Evolutionary conservation across 257 asterid species (phyloP).

Genomic region (Salvia splendens): DNA sequence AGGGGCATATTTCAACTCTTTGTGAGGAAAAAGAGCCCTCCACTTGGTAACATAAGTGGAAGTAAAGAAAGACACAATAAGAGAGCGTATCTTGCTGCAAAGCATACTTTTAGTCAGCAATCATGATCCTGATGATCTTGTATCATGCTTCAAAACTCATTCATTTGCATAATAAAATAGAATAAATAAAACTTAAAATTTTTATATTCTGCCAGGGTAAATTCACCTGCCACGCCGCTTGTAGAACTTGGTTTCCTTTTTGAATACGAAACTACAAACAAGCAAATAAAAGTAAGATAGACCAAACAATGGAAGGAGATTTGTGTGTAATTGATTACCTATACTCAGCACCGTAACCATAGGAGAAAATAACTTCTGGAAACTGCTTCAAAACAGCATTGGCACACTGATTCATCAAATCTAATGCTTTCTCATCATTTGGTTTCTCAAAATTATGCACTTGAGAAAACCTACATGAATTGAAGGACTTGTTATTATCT

Average conservation of each 20-base stretch:
- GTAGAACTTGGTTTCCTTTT: constrained; percentile 71
- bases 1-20: constrained; percentile 56
- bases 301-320: constrained; percentile 6
- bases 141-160: constrained; percentile 22
- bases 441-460: constrained; percentile 75
- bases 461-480: constrained; percentile 59
- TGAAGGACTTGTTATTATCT: neutral
- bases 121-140: constrained; percentile 2
- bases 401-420: constrained; percentile 81
- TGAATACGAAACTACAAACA: constrained; percentile 65
- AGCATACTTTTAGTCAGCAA: constrained; percentile 30
- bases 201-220: neutral
- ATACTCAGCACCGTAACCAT: constrained; percentile 70
- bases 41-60: constrained; percentile 70
- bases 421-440: constrained; percentile 56
- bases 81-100: constrained; percentile 88
- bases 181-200: neutral
- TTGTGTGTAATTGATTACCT: constrained; percentile 42
- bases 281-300: neutral
- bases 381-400: constrained; percentile 62
- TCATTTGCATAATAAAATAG: neutral
- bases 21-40: constrained; percentile 60
- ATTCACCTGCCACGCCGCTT: constrained; percentile 78
- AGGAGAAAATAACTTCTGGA: constrained; percentile 69
- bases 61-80: constrained; percentile 69